These are phyloP conservation scores for Filobasidium wieringae DNA, from an alignment of 768 basidiomycete species.

Conservation along the genomic window DNA sequence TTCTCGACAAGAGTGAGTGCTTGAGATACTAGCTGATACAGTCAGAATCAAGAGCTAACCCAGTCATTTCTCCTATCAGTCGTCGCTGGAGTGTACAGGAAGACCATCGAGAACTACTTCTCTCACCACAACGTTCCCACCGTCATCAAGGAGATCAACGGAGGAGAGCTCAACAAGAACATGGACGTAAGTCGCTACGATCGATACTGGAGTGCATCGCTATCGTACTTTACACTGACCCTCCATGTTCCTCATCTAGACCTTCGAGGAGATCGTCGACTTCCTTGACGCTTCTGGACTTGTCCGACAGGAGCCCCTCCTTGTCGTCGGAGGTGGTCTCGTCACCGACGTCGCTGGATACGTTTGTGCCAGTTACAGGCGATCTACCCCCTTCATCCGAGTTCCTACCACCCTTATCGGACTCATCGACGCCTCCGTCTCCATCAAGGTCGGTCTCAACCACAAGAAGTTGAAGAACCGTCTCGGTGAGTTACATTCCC, in stretches of 20 bases:
- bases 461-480: conserved; percentile 41
- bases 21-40: neutral
- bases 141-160: conserved; percentile 38
- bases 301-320: conserved; percentile 39
- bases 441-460: conserved; percentile 35
- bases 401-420: conserved; percentile 40
- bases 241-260: conserved; percentile 12
- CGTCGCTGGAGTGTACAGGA: conserved; percentile 33
- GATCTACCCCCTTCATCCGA: conserved; percentile 37
- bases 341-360: conserved; percentile 37
- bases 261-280: conserved; percentile 39
- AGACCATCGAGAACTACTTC: conserved; percentile 35
- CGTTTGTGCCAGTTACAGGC: conserved; percentile 38
- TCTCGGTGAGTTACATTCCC: conserved; percentile 10
- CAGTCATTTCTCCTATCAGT: conserved; percentile 8
- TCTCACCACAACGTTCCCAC: conserved; percentile 32
- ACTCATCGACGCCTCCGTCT: conserved; percentile 39
- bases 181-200: conserved; percentile 31
- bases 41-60: neutral
- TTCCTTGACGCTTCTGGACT: conserved; percentile 40
- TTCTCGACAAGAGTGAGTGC: conserved; percentile 36
- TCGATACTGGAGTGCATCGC: neutral
- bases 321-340: conserved; percentile 39
- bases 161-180: conserved; percentile 40
- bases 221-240: too few relatives aligned